Percentiles rank a stretch among this genome's conserved stretches.
Conservation (phyloP, 108 stramenopile species). For the Discostella pseudostelligera region DNA sequence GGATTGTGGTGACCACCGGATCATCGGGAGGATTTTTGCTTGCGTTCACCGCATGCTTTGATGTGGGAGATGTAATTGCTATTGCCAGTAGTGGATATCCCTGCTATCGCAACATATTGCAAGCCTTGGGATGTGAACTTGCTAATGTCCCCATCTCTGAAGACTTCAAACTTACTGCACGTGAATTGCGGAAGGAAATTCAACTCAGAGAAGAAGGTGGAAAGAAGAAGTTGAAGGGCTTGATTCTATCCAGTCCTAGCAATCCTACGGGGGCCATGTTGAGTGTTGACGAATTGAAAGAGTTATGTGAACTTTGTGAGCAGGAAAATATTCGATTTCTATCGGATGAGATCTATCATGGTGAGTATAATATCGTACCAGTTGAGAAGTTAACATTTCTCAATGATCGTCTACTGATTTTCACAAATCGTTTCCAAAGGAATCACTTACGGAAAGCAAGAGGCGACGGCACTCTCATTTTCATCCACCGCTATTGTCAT, state of each 20-base stretch:
- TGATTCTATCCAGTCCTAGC: conserved; percentile 79
- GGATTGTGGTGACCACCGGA: conserved; percentile 88
- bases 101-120: conserved; percentile 91
- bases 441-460: conserved; percentile 83
- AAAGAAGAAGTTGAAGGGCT: conserved; percentile 57
- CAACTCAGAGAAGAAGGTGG: conserved; percentile 40
- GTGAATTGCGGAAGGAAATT: conserved; percentile 64
- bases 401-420: too few species aligned
- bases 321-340: conserved; percentile 79
- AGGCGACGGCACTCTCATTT: conserved; percentile 81
- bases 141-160: conserved; percentile 67
- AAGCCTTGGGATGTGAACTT: conserved; percentile 68
- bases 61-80: conserved; percentile 80
- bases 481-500: conserved; percentile 76
- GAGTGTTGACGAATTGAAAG: conserved; percentile 67
- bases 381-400: too few species aligned
- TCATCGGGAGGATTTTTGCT: conserved; percentile 87
- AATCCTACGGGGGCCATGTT: conserved; percentile 94
- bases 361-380: conserved; percentile 4
- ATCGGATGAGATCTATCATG: conserved; percentile 94
- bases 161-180: conserved; percentile 85
- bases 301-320: conserved; percentile 80
- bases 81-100: conserved; percentile 87
- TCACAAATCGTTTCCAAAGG: conserved; percentile 25
- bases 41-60: conserved; percentile 86